Conservation (phyloP, 2,329 filamentous ascomycete genomes). For the Curvularia sp. region DNA sequence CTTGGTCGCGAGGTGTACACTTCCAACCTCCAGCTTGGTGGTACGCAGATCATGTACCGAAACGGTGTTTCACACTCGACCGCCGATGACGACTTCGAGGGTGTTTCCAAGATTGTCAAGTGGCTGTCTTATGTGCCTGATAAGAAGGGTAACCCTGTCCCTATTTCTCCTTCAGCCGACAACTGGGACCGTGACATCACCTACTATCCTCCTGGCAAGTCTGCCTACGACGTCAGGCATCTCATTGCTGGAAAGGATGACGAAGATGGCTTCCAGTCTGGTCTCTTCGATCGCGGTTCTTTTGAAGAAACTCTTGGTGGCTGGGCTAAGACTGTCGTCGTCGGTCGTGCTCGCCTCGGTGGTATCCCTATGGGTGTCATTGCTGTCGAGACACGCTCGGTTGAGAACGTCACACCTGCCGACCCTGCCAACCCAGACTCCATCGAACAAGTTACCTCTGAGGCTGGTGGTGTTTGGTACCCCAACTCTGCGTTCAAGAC, state of each 20-base stretch:
- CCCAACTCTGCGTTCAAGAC: constrained; percentile 99
- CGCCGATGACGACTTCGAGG: constrained; percentile 95
- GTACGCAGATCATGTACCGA: constrained; percentile 99
- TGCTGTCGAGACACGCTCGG: constrained; percentile 90
- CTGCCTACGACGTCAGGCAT: constrained; percentile 91
- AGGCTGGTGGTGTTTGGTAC: constrained; percentile 99
- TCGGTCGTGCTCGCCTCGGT: constrained; percentile 93
- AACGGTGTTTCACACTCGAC: constrained; percentile 99
- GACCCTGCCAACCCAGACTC: constrained; percentile 98
- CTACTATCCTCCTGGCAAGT: constrained; percentile 80
- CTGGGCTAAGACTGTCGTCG: constrained; percentile 96
- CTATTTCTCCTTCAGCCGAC: constrained; percentile 86
- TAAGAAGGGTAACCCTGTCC: constrained; percentile 89
- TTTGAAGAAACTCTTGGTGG: constrained; percentile 97
- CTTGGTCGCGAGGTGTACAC: constrained; percentile 98
- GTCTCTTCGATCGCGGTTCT: constrained; percentile 95
- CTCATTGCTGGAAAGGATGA: constrained; percentile 89
- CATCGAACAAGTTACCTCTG: constrained; percentile 91
- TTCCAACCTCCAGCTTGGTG: constrained; percentile 97
- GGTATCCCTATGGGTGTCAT: constrained; percentile 99
- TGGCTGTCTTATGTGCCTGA: constrained; percentile 98
- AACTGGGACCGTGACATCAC: constrained; percentile 91
- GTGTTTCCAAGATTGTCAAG: constrained; percentile 95
- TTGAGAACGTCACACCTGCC: constrained; percentile 95
- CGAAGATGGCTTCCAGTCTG: constrained; percentile 83